Evolutionary conservation across 495 filamentous ascomycete species (phyloP).

Genomic region (Choiromyces venosus): DNA sequence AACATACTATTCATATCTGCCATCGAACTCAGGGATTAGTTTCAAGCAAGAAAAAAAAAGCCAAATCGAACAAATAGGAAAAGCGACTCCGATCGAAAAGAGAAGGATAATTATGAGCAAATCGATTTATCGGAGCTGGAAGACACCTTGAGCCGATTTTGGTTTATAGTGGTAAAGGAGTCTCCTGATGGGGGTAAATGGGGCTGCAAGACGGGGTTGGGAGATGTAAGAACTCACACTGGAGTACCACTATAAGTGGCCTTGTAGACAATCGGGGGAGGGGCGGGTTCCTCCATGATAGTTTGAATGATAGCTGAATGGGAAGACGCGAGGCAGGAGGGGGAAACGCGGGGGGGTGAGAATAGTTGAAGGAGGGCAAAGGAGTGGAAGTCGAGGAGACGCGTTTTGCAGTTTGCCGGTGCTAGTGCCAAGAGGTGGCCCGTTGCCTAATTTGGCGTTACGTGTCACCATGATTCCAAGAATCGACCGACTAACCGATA

Average conservation of each 20-base stretch:
- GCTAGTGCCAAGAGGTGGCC: constrained; percentile 3
- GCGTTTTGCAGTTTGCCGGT: constrained; percentile 31
- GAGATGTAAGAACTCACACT: constrained; percentile 30
- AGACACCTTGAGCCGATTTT: background rate
- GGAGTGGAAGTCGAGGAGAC: constrained; percentile 34
- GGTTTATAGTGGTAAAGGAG: constrained; percentile 3
- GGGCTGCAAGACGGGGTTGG: background rate
- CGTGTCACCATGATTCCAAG: background rate
- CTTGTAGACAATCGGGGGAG: constrained; percentile 40
- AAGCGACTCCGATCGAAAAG: constrained; percentile 6
- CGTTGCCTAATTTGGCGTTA: background rate
- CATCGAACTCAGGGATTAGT: constrained; percentile 6
- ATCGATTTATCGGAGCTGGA: constrained; percentile 2
- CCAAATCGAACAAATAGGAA: constrained; percentile 20
- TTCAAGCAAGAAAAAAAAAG: background rate
- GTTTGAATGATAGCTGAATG: constrained; percentile 11
- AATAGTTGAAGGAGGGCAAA: constrained; percentile 14
- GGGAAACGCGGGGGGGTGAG: constrained; percentile 30
- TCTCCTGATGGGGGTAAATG: constrained; percentile 12
- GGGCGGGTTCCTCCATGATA: constrained; percentile 27
- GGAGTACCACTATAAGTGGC: constrained; percentile 43
- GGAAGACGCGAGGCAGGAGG: constrained; percentile 21
- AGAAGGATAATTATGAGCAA: background rate
- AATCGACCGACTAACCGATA: background rate
- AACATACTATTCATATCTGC: constrained; percentile 42